Conservation (phyloP, 257 asterid genomes). For the Knoxia roxburghii region DNA sequence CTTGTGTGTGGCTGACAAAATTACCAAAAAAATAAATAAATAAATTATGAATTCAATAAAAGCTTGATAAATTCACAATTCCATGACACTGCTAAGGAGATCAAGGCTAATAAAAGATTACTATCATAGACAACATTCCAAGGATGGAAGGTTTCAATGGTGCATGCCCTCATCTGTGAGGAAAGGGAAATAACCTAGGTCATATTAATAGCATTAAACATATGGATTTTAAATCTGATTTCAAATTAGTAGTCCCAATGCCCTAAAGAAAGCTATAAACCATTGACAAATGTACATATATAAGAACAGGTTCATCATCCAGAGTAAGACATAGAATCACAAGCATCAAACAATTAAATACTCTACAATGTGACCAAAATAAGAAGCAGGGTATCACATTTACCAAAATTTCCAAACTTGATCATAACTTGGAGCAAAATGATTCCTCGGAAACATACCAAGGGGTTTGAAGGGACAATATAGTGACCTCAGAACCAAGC, state of each 20-base stretch:
- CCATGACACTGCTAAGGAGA: background rate
- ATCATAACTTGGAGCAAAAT: background rate
- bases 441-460: conserved; percentile 36
- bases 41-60: background rate
- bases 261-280: background rate
- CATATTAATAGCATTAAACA: background rate
- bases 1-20: conserved; percentile 79
- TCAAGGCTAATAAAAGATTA: background rate
- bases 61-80: background rate
- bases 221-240: background rate
- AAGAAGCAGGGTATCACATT: background rate
- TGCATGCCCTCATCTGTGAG: background rate
- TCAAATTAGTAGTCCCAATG: background rate
- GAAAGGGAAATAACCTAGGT: background rate
- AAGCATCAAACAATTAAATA: background rate
- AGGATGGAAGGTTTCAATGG: background rate
- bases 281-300: background rate
- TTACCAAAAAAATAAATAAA: background rate
- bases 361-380: background rate
- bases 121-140: background rate
- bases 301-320: background rate
- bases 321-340: background rate
- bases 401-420: background rate
- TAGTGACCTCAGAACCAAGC: conserved; percentile 57
- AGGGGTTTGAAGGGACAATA: conserved; percentile 79